Conservation (phyloP, 192 early-diverging fungal genomes). For the Chytriomyces hyalinus region DNA sequence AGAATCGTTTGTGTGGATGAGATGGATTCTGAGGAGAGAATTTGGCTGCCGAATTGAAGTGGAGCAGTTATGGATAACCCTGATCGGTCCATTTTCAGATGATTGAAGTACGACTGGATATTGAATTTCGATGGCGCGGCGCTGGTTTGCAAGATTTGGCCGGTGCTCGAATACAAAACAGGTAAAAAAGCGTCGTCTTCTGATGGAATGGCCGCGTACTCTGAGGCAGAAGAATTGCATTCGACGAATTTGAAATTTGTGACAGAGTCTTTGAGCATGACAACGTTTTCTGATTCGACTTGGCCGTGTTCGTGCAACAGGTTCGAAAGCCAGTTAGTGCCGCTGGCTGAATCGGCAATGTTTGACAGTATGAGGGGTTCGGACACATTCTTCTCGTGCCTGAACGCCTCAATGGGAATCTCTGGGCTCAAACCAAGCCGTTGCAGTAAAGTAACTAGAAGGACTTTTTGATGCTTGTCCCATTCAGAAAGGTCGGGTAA, state of each 20-base stretch:
- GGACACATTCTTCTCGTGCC: conserved; percentile 1
- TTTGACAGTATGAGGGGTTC: conserved; percentile 10
- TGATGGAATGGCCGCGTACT: not conserved
- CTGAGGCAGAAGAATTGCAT: not conserved
- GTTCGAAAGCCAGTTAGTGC: not conserved
- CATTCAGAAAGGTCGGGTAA: conserved; percentile 54
- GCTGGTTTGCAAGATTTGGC: not conserved
- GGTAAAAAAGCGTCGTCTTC: not conserved
- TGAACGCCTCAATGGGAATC: not conserved
- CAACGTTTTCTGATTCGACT: not conserved
- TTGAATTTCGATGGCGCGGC: conserved; percentile 23
- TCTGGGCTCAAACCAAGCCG: conserved; percentile 70
- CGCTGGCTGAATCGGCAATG: not conserved
- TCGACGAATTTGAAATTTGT: conserved; percentile 30
- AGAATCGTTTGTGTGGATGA: conserved; percentile 92
- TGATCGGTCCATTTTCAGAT: conserved; percentile 15
- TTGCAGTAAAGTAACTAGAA: conserved; percentile 60
- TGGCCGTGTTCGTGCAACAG: conserved; percentile 9
- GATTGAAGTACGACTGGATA: conserved; percentile 16
- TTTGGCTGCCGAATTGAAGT: conserved; percentile 65
- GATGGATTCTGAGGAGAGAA: conserved; percentile 80
- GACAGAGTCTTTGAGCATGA: conserved; percentile 31
- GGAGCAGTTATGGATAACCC: not conserved
- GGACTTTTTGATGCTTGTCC: conserved; percentile 15
- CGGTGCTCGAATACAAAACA: not conserved